Percentiles rank a stretch among this genome's conserved stretches.
Conservation (phyloP, 164 flowering plant genomes). For the Vitis amurensis region DNA sequence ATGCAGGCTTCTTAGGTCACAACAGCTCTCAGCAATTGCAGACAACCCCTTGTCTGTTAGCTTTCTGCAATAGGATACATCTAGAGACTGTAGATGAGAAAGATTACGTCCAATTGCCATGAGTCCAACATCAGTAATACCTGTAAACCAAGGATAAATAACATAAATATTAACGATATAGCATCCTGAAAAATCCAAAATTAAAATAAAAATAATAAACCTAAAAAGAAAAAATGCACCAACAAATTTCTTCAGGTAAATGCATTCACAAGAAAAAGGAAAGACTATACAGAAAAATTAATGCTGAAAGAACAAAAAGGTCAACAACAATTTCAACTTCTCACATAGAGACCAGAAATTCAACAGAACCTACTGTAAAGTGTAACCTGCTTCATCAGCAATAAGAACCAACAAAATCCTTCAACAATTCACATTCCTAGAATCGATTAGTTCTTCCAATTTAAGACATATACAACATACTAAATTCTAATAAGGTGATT, state of each 20-base stretch:
- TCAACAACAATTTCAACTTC: background rate
- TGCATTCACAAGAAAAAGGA: background rate
- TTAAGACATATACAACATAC: too few species aligned
- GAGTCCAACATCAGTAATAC: slow-evolving; percentile 82
- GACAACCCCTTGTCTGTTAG: slow-evolving; percentile 79
- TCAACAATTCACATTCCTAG: background rate
- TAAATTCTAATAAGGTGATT: too few species aligned
- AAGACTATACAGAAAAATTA: background rate
- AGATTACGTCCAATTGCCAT: slow-evolving; percentile 63
- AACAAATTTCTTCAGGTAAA: background rate
- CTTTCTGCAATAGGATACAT: slow-evolving; percentile 82
- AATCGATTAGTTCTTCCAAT: background rate
- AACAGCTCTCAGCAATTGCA: slow-evolving; percentile 71
- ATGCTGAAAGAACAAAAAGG: background rate
- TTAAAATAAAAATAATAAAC: background rate
- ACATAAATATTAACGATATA: background rate
- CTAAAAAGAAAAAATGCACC: background rate
- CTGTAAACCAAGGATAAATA: slow-evolving; percentile 35
- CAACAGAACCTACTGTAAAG: background rate
- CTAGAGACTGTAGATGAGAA: slow-evolving; percentile 62
- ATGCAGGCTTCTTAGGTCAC: slow-evolving; percentile 55
- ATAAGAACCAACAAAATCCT: background rate
- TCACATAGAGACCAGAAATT: background rate
- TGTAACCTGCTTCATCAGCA: background rate
- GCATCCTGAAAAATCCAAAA: background rate